Evolutionary conservation across 768 basidiomycete species (phyloP).

Genomic region (Boletus rubropictus): DNA sequence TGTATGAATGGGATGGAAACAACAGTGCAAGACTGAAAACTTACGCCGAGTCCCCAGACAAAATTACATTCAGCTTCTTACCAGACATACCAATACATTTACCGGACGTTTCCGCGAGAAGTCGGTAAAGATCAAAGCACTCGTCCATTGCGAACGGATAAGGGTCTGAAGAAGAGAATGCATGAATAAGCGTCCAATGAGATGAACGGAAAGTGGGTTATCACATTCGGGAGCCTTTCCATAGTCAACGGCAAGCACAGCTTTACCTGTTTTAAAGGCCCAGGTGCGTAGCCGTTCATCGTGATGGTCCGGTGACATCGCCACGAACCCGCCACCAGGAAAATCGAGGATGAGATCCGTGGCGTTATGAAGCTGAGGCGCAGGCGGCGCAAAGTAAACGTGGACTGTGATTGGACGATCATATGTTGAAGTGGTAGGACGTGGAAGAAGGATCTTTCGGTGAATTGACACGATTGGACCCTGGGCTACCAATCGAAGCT

Average conservation of each 20-base stretch:
- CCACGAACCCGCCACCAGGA: constrained; percentile 95
- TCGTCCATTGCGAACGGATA: constrained; percentile 97
- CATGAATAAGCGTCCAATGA: not conserved
- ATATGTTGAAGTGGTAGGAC: constrained; percentile 71
- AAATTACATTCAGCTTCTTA: constrained; percentile 66
- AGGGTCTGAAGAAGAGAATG: constrained; percentile 55
- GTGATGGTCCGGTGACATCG: constrained; percentile 94
- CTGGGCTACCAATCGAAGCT: constrained; percentile 60
- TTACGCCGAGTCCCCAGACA: constrained; percentile 97
- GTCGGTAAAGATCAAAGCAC: constrained; percentile 82
- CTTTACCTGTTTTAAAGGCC: constrained; percentile 73
- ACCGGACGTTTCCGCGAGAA: constrained; percentile 77
- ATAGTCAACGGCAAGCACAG: constrained; percentile 85
- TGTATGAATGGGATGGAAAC: constrained; percentile 6
- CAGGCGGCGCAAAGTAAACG: constrained; percentile 74
- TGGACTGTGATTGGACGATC: constrained; percentile 77
- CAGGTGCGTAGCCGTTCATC: constrained; percentile 88
- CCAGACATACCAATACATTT: constrained; percentile 83
- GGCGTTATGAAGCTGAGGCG: constrained; percentile 53
- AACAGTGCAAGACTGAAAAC: constrained; percentile 29
- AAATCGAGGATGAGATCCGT: constrained; percentile 87
- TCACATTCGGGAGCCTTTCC: constrained; percentile 95
- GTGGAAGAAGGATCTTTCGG: constrained; percentile 75
- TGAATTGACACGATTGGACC: constrained; percentile 59
- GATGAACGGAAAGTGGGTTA: constrained; percentile 17